A percentile compares a stretch with the other conserved stretches of the same genome.
Conservation (phyloP, 1,139 yeast species). For the Candida labiduridarum region DNA sequence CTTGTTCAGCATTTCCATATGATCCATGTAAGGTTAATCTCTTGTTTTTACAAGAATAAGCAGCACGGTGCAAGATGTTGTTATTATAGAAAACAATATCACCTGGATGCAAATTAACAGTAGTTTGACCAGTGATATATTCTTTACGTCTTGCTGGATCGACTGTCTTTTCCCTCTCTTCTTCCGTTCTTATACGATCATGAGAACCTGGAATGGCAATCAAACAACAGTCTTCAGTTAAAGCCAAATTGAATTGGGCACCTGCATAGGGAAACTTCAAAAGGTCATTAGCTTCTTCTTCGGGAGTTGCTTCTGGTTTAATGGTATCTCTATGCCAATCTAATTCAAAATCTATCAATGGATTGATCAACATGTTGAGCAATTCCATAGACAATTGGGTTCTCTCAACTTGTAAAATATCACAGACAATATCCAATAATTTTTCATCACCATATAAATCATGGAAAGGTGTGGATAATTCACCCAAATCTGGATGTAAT, state of each 20-base stretch:
- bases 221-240: constrained; percentile 51
- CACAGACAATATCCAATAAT: constrained; percentile 44
- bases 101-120: constrained; percentile 52
- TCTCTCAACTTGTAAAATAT: constrained; percentile 45
- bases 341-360: constrained; percentile 56
- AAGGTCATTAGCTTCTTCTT: constrained; percentile 47
- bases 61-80: constrained; percentile 55
- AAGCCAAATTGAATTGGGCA: constrained; percentile 56
- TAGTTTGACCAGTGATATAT: constrained; percentile 41
- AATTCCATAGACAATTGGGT: constrained; percentile 51
- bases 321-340: constrained; percentile 62
- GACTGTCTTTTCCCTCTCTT: constrained; percentile 48
- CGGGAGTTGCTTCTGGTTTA: constrained; percentile 50
- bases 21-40: constrained; percentile 58
- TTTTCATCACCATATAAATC: constrained; percentile 47
- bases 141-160: constrained; percentile 36
- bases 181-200: constrained; percentile 47
- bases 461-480: constrained; percentile 43
- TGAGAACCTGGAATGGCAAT: constrained; percentile 58
- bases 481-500: constrained; percentile 52
- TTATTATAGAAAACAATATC: constrained; percentile 58
- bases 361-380: constrained; percentile 59
- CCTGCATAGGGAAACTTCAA: constrained; percentile 50
- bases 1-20: constrained; percentile 50
- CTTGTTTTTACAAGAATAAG: constrained; percentile 41